Evolutionary conservation across 148 eudicot genomes (phyloP).

Genomic region (Camellia granthamiana): DNA sequence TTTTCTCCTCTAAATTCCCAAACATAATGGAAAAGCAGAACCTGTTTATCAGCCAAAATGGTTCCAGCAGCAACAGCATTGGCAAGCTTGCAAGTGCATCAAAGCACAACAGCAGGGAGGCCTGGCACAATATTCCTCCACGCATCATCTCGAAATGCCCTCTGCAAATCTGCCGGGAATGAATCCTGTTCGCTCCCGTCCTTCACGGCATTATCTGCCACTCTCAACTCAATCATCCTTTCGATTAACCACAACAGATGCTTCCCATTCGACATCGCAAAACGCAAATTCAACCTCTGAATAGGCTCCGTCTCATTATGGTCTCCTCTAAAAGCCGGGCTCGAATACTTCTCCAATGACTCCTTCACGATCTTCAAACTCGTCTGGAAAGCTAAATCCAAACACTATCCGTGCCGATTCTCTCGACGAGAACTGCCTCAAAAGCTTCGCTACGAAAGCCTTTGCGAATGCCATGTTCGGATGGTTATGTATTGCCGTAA

Average conservation of each 20-base stretch:
- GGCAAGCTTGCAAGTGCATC: constrained; percentile 74
- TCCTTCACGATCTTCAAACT: constrained; percentile 70
- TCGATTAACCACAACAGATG: constrained; percentile 91
- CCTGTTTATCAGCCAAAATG: constrained; percentile 72
- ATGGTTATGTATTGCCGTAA: constrained; percentile 64
- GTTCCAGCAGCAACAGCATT: constrained; percentile 67
- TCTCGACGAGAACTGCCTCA: constrained; percentile 66
- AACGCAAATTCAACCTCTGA: constrained; percentile 84
- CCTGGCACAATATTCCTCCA: constrained; percentile 88
- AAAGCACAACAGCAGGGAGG: constrained; percentile 65
- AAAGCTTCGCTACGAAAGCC: constrained; percentile 80
- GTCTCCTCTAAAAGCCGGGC: constrained; percentile 77
- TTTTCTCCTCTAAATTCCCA: no score
- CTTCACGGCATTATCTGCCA: constrained; percentile 73
- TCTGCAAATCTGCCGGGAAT: constrained; percentile 73
- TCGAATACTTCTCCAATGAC: constrained; percentile 82
- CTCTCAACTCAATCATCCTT: constrained; percentile 90
- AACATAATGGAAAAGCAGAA: constrained; percentile 32
- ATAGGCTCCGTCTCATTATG: constrained; percentile 84
- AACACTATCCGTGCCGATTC: constrained; percentile 64
- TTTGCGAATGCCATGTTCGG: constrained; percentile 76
- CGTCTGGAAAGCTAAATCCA: constrained; percentile 54
- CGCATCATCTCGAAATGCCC: constrained; percentile 80
- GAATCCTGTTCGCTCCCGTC: constrained; percentile 81
- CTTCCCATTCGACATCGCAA: constrained; percentile 64